phyloP scores from a whole-genome alignment of 345 rosid species.

The Euclidium syriacum region DNA sequence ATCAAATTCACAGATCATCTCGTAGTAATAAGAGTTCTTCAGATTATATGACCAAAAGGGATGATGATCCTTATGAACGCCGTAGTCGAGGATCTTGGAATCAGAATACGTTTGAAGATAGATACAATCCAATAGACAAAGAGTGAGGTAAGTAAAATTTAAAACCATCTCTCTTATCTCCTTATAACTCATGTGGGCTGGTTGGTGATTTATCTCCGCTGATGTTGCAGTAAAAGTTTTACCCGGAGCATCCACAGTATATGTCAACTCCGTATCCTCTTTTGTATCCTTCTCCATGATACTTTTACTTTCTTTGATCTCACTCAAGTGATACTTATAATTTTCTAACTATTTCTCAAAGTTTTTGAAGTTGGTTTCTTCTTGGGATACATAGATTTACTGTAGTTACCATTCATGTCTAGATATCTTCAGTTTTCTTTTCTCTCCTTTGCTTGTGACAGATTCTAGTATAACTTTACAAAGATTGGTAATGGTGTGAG shows the following conservation, averaged over 20 bases:
- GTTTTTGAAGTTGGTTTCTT: neutral
- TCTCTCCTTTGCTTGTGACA: conserved; percentile 6
- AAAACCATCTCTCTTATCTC: neutral
- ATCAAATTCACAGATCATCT: conserved; percentile 28
- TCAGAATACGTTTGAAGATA: conserved; percentile 55
- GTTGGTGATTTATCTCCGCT: conserved; percentile 24
- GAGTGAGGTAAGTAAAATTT: conserved; percentile 34
- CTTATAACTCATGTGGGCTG: neutral
- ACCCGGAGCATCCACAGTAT: conserved; percentile 52
- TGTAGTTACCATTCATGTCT: neutral
- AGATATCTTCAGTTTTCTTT: neutral
- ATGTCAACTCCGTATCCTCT: conserved; percentile 80
- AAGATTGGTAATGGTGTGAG: too few species aligned
- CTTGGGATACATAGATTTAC: neutral
- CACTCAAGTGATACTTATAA: neutral
- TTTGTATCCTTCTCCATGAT: conserved; percentile 63
- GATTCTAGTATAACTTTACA: neutral
- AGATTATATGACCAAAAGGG: conserved; percentile 24
- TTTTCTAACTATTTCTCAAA: neutral
- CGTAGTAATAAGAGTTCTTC: conserved; percentile 26
- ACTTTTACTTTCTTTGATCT: conserved; percentile 4
- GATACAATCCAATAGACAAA: conserved; percentile 68
- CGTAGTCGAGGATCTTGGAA: conserved; percentile 19
- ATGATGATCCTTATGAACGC: conserved; percentile 19
- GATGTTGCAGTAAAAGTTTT: conserved; percentile 63